phyloP scores from a whole-genome alignment of 2,329 filamentous ascomycete species.

The Alternaria atra region DNA sequence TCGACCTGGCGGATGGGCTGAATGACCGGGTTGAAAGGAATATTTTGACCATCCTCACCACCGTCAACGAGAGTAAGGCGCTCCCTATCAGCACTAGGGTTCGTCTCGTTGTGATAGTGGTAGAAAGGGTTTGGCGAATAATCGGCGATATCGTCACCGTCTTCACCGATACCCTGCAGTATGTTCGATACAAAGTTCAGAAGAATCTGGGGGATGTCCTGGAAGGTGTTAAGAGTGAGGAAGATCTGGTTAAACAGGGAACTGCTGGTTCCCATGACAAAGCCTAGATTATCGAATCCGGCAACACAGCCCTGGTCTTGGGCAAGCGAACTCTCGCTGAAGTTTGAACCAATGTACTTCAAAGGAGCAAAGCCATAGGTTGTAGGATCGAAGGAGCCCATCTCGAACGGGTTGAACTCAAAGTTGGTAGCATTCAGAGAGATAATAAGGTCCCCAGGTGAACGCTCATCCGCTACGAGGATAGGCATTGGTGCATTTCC shows the following conservation, averaged over 20 bases:
- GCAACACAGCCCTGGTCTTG: conserved; percentile 69
- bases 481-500: conserved; percentile 76
- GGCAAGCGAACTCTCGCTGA: conserved; percentile 68
- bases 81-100: conserved; percentile 62
- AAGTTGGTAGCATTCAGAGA: conserved; percentile 77
- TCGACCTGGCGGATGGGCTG: conserved; percentile 77
- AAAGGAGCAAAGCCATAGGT: conserved; percentile 76
- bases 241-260: conserved; percentile 85
- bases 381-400: conserved; percentile 79
- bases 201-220: conserved; percentile 61
- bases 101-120: conserved; percentile 67
- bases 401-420: conserved; percentile 82
- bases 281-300: conserved; percentile 85
- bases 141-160: conserved; percentile 76
- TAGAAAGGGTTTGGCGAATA: conserved; percentile 81
- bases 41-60: conserved; percentile 79
- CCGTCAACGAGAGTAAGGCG: conserved; percentile 79
- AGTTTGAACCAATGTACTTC: conserved; percentile 76
- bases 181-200: conserved; percentile 62
- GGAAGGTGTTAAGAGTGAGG: conserved; percentile 66
- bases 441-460: conserved; percentile 68
- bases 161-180: conserved; percentile 63
- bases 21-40: conserved; percentile 80
- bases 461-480: conserved; percentile 73
- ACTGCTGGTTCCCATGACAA: conserved; percentile 84